Base-by-base conservation (phyloP, 257 asterid species). In the Buddleja alternifolia region DNA sequence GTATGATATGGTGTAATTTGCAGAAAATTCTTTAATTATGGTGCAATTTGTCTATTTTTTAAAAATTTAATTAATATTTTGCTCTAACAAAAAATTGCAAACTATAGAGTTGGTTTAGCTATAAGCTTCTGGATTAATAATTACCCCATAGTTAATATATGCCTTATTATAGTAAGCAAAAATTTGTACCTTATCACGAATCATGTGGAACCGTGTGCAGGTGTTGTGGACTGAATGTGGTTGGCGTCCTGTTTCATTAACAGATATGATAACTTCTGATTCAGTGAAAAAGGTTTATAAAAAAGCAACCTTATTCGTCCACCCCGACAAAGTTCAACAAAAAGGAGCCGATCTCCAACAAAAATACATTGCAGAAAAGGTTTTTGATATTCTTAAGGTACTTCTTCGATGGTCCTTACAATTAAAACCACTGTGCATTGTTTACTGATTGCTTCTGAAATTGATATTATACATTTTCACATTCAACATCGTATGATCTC, bases 261-360 rank as follows among this genome's bases (percentile, higher is more conserved):
- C 92, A 29, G 96, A 93, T 77, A 60, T 93, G 88, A 90, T 93
- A 23, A 89, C 96, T 63, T 82, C 97, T 32, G 77, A 66, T 57
- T 82, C 98, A 41, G 98, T 93, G 60, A 93, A 85, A 70, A 93
- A 85, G 81, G 83, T 82, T 21, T 87, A 92, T 57, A 77, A 80
- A 60, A 89, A 75, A 74, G 96, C 96, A 17, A 83, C 82, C 61
- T 77, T 92, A 41, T 83, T 72, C 17, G 87, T 92, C 75, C 98
- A 92, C 73, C 96, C 98, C 0, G 98, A 92, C 81, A 92, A 92
- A 83, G 96, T 92, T 77, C 98, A 92, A 75, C 98, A 92, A 71
- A 85, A 77, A 79, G 98, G 98, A 71, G 91, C 94, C 32, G 81
- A 9, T 76, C 76, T 85, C 73, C 82, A 78, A 70, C 95, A 93